phyloP scores from a whole-genome alignment of 805 yeast species.

The Candida golubevii region DNA sequence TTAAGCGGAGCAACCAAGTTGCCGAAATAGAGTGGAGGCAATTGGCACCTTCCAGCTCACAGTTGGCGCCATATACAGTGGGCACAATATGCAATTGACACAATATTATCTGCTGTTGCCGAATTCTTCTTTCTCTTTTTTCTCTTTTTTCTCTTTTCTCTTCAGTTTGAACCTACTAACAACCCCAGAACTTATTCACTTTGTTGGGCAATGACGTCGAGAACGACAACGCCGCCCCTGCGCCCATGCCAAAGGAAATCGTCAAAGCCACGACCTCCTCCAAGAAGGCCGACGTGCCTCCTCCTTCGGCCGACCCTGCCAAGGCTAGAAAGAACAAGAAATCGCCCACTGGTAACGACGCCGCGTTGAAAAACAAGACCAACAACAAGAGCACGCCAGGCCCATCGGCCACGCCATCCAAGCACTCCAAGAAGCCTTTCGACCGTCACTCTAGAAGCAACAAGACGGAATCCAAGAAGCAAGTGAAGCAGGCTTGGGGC shows the following conservation, averaged over 20 bases:
- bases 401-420: slow-evolving; percentile 48
- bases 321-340: slow-evolving; percentile 71
- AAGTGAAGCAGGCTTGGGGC: slow-evolving; percentile 86
- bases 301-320: slow-evolving; percentile 76
- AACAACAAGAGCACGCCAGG: slow-evolving; percentile 69
- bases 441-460: slow-evolving; percentile 89
- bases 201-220: slow-evolving; percentile 87
- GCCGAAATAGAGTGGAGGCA: too few species aligned
- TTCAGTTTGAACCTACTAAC: slow-evolving; percentile 7
- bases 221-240: slow-evolving; percentile 56
- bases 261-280: slow-evolving; percentile 81
- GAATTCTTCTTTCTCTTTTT: too few species aligned
- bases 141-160: too few species aligned
- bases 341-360: slow-evolving; percentile 80
- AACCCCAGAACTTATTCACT: slow-evolving; percentile 66
- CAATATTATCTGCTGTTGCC: too few species aligned
- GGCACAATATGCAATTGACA: too few species aligned
- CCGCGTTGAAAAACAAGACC: slow-evolving; percentile 59
- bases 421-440: slow-evolving; percentile 52
- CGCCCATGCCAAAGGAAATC: slow-evolving; percentile 61
- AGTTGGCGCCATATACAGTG: too few species aligned
- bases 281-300: slow-evolving; percentile 80
- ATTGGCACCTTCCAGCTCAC: too few species aligned
- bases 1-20: too few species aligned
- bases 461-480: slow-evolving; percentile 81